Evolutionary conservation across 2,329 filamentous ascomycete genomes (phyloP).

Genomic region (Penicillium glabrum): DNA sequence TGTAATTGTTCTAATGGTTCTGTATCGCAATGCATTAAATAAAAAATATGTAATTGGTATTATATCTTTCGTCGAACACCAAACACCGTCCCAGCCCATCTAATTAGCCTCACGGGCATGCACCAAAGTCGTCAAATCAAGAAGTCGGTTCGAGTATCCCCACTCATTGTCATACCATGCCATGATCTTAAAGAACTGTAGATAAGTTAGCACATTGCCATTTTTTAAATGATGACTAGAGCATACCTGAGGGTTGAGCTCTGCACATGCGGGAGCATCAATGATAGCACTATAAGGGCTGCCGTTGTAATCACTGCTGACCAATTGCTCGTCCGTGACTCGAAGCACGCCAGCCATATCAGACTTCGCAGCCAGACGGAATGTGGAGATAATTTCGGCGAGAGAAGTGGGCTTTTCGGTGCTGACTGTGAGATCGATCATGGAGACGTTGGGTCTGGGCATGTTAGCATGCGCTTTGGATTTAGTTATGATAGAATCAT

Average conservation of each 20-base stretch:
- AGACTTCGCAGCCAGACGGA: constrained; percentile 43
- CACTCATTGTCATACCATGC: constrained; percentile 96
- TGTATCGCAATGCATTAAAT: not conserved
- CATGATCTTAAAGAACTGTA: constrained; percentile 92
- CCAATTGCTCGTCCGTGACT: constrained; percentile 88
- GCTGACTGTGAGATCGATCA: constrained; percentile 86
- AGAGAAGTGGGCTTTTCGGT: constrained; percentile 69
- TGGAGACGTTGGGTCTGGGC: constrained; percentile 76
- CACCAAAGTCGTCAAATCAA: constrained; percentile 58
- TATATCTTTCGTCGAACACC: not conserved
- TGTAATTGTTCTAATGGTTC: not conserved
- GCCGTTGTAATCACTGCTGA: constrained; percentile 84
- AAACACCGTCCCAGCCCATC: not conserved
- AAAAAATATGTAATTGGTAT: not conserved
- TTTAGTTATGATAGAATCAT: not conserved
- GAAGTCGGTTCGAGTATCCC: constrained; percentile 87
- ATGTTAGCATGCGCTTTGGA: not conserved
- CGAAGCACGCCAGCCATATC: constrained; percentile 65
- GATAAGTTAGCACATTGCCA: constrained; percentile 28
- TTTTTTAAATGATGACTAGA: not conserved
- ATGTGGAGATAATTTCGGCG: constrained; percentile 24
- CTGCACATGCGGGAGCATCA: constrained; percentile 91
- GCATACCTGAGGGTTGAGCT: constrained; percentile 61
- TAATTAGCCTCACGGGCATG: constrained; percentile 17
- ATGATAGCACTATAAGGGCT: constrained; percentile 88